Base-by-base conservation (phyloP, 345 rosid species). In the Populus pruinosa region DNA sequence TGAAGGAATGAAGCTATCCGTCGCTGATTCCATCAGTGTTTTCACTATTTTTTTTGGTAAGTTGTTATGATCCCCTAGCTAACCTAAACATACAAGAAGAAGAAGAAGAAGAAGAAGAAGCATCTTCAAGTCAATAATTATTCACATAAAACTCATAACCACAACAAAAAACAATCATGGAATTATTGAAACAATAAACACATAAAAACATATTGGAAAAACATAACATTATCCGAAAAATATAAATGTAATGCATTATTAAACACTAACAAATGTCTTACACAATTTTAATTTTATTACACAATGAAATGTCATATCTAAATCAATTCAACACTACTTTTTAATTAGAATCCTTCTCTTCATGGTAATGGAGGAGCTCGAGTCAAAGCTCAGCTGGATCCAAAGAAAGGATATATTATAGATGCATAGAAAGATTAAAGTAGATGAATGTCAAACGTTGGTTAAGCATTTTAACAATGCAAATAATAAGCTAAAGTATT, bases 381-480 rank as follows among this genome's bases (percentile, higher is more conserved):
- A 56, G 9, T 64, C 12, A 2, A 71, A 27, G 71, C 86, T 85
- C 43, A n/a, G 74, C 7, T 91, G 99, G 99, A 67, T 20, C 0
- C 78, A 84, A 64, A 90, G 87, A 35, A 66, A 38, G 65, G 91
- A 94, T 65, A 72, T 89, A 5, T 56, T 93, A 27, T 75, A 39
- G 16, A 88, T 94, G 91, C 55, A 87, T 71, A 97, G 97, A 39
- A 36, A 78, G 50, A 64, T 74, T 1, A 80, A 84, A 1, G 39
- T 74, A 20, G 83, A 68, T 62, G 79, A 85, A 50, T 89, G 97
- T 18, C 95, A 89, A 71, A 55, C 61, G 11, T 23, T 78, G 61
- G 90, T 95, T 21, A 84, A 81, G 8, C n/a, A 76, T 61, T 93
- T 95, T 41, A 41, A 41, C 75, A 93, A 93, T 59, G 75, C 87